Percentiles rank a stretch among this genome's conserved stretches.
phyloP scores from a whole-genome alignment of 2,329 filamentous ascomycete genomes.

The Fusarium illudens region DNA sequence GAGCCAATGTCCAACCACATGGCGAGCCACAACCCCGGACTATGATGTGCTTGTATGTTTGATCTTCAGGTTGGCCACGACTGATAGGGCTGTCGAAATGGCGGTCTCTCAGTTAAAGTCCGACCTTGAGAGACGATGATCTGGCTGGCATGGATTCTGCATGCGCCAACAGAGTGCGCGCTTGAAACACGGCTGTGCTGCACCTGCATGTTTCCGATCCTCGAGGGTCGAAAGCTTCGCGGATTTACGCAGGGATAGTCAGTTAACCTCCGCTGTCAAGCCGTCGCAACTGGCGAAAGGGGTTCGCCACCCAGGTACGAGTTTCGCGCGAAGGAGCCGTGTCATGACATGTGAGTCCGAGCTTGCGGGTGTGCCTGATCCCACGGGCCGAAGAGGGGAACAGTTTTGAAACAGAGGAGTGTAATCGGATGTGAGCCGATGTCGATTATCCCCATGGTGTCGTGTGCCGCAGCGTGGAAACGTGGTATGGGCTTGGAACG shows the following conservation, averaged over 20 bases:
- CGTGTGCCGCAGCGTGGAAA: background rate
- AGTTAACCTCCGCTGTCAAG: background rate
- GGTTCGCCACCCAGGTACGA: background rate
- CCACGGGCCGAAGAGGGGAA: conserved; percentile 4
- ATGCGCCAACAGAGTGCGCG: background rate
- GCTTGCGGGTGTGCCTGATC: background rate
- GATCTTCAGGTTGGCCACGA: background rate
- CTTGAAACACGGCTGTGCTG: background rate
- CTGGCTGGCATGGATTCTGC: background rate
- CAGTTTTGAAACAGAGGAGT: conserved; percentile 17
- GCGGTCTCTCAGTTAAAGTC: background rate
- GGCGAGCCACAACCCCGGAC: background rate
- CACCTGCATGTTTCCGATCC: background rate
- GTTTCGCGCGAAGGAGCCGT: background rate
- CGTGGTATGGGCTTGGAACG: background rate
- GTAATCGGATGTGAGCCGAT: background rate
- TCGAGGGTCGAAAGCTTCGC: background rate
- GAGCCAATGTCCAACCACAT: background rate
- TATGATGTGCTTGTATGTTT: background rate
- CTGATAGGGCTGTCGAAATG: background rate
- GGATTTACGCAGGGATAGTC: background rate
- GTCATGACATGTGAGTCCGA: conserved; percentile 10
- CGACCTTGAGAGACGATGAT: background rate
- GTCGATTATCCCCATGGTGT: background rate
- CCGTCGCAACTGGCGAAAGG: background rate